Evolutionary conservation across 495 filamentous ascomycete genomes (phyloP).

Genomic region (Pseudomonodictys pantanalensis): DNA sequence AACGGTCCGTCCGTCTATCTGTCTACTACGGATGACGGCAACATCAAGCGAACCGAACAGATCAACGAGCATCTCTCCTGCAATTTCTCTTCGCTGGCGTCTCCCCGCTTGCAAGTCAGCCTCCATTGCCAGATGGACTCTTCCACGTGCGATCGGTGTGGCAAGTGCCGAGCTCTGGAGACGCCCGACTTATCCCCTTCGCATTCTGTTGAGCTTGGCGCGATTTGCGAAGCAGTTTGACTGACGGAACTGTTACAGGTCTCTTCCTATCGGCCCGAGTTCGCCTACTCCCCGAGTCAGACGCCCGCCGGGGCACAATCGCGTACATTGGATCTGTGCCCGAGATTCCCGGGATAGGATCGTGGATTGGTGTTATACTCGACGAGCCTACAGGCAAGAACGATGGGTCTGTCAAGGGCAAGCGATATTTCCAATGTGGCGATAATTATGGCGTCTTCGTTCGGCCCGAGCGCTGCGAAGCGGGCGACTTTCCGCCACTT

Average conservation of each 20-base stretch:
- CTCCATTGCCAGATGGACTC: slow-evolving; percentile 1
- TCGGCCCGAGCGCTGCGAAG: slow-evolving; percentile 81
- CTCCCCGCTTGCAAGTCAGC: slow-evolving; percentile 13
- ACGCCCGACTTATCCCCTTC: not conserved
- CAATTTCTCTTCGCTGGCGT: slow-evolving; percentile 9
- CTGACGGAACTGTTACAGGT: slow-evolving; percentile 23
- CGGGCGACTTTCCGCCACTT: slow-evolving; percentile 76
- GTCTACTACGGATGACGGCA: not conserved
- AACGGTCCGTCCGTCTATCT: not conserved
- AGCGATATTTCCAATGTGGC: slow-evolving; percentile 71
- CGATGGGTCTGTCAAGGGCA: slow-evolving; percentile 76
- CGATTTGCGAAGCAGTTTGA: not conserved
- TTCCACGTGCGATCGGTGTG: slow-evolving; percentile 5
- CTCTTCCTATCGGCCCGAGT: slow-evolving; percentile 65
- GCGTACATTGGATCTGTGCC: slow-evolving; percentile 78
- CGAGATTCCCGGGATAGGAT: slow-evolving; percentile 67
- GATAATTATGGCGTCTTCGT: slow-evolving; percentile 82
- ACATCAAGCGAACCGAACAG: not conserved
- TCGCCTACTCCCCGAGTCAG: slow-evolving; percentile 53
- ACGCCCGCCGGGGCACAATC: slow-evolving; percentile 78
- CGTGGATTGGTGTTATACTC: slow-evolving; percentile 82
- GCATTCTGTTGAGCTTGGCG: not conserved
- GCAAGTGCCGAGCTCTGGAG: not conserved
- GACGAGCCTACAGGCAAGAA: slow-evolving; percentile 91
- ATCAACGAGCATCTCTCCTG: slow-evolving; percentile 7